Base-by-base conservation (phyloP, 495 filamentous ascomycete species). In the Aspergillus avenaceus region DNA sequence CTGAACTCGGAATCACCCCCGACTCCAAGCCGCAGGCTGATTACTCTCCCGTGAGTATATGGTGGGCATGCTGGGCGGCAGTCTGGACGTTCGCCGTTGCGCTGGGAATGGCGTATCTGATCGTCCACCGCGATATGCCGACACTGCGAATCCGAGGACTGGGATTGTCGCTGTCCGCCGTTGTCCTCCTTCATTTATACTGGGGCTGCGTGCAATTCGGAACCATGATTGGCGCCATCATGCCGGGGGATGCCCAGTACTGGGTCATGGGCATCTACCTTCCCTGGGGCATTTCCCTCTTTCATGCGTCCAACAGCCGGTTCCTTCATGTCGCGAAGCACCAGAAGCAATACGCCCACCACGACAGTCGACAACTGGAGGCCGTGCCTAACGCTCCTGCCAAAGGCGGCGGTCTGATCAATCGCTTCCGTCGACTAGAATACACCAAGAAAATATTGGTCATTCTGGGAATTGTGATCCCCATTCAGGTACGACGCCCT, bases 201-300 rank as follows among this genome's bases (percentile, higher is more conserved):
- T 75, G 78, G 58, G 55, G 76, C 32, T 63, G 77, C 11, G 74
- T 81, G 36, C 75, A 88, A 53, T 70, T 85, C 25, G 81, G 77
- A 9, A 83, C 81, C 55, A 75, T 80, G 23, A 53, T 81, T 19
- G 86, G 87, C 11, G 66, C 80, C 2, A 54, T 76, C 6, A 77
- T 84, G 47, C 80, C 82, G 0, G 84, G 81, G 40, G 67, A 69
- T 24, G 59, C 66, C 14, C 76, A 87, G 59, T 90, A 77, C 65
- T 90, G 85, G 84, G 73, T 88, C 60, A 90, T 90, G 86, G 77
- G 83, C 43, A 75, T 82, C 34, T 85, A 80, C 62, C 71, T 89
- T 25, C 86, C 86, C 3, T 75, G 82, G 22, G 86, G 86, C 23
- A 78, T 89, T 53, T 85, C 81, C 14, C 64, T 87, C 2, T 90